Evolutionary conservation across 495 filamentous ascomycete genomes (phyloP).

Genomic region (Aspergillus campestris): DNA sequence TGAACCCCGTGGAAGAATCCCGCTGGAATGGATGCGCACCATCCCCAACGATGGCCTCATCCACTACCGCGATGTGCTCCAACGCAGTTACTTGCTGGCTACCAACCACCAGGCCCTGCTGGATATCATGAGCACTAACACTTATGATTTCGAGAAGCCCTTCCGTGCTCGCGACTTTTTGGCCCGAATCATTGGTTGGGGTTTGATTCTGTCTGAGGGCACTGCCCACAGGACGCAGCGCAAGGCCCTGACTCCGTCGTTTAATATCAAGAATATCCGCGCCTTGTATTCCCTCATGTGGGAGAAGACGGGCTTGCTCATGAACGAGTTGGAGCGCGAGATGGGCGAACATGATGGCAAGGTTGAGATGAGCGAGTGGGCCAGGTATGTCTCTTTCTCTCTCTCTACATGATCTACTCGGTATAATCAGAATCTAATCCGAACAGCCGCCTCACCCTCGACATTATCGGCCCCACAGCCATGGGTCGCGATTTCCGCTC

Average conservation of each 20-base stretch:
- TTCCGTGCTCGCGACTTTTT: conserved; percentile 42
- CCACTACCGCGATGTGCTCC: conserved; percentile 49
- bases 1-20: conserved; percentile 51
- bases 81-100: conserved; percentile 24
- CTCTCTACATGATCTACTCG: background rate
- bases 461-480: conserved; percentile 79
- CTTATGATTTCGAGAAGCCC: conserved; percentile 47
- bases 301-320: conserved; percentile 42
- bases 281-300: conserved; percentile 78
- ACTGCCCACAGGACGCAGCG: conserved; percentile 67
- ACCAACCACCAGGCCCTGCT: conserved; percentile 39
- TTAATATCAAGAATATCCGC: conserved; percentile 74
- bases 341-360: conserved; percentile 32
- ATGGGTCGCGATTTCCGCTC: conserved; percentile 74
- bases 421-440: conserved; percentile 8
- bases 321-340: conserved; percentile 33
- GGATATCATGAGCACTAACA: conserved; percentile 49
- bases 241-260: conserved; percentile 72
- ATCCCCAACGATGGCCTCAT: conserved; percentile 88
- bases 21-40: conserved; percentile 59
- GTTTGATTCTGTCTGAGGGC: conserved; percentile 74
- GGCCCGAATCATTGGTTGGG: conserved; percentile 63
- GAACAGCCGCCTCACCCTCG: conserved; percentile 62
- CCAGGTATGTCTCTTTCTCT: conserved; percentile 27
- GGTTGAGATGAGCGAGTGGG: conserved; percentile 64